Conservation (phyloP, 495 filamentous ascomycete species). For the Neurospora hispaniola region DNA sequence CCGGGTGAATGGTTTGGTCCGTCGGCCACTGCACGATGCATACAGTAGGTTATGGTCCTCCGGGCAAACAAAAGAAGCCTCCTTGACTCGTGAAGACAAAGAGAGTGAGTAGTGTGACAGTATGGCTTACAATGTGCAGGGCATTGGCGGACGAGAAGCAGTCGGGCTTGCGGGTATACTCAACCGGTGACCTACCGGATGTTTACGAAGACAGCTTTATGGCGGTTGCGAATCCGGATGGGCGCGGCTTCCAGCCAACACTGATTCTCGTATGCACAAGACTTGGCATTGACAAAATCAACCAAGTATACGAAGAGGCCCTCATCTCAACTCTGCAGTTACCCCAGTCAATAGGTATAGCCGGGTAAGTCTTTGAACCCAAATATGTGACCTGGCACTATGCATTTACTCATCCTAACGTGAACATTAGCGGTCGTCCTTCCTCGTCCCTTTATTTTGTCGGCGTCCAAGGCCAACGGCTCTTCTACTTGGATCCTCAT, state of each 20-base stretch:
- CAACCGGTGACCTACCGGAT: conserved; percentile 79
- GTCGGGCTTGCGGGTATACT: conserved; percentile 64
- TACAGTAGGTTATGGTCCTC: conserved; percentile 55
- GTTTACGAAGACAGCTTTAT: conserved; percentile 86
- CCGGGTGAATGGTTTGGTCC: conserved; percentile 99
- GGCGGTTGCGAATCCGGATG: conserved; percentile 54
- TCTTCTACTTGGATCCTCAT: conserved; percentile 97
- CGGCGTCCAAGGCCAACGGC: conserved; percentile 75
- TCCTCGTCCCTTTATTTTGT: conserved; percentile 95
- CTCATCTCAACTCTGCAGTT: conserved; percentile 72
- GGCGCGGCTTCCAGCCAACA: conserved; percentile 63
- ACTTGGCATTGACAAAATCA: conserved; percentile 88
- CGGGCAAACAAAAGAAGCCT: neutral
- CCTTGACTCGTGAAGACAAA: neutral
- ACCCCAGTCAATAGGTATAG: conserved; percentile 86
- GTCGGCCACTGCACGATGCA: conserved; percentile 92
- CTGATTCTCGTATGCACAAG: conserved; percentile 80
- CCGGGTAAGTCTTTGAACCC: conserved; percentile 55
- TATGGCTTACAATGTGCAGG: conserved; percentile 37
- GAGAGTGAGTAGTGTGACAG: neutral
- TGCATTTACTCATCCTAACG: conserved; percentile 5
- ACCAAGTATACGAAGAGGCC: conserved; percentile 83
- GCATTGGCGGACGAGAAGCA: conserved; percentile 55
- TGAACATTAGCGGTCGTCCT: conserved; percentile 62
- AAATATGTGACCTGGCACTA: neutral